Base-by-base conservation (phyloP, 1,139 yeast genomes). In the Candida sojae region DNA sequence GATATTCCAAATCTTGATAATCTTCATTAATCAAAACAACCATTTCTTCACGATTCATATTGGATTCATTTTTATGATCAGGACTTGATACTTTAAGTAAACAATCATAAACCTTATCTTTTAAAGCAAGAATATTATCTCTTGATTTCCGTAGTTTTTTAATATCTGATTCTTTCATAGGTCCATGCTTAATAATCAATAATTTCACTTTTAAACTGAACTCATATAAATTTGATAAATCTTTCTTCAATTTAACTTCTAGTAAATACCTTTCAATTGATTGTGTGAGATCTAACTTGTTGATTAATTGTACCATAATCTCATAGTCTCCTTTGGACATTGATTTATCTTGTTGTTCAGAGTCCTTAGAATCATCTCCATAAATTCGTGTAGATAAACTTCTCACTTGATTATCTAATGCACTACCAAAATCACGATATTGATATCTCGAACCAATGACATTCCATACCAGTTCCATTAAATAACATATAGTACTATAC, bases 21-120 rank as follows among this genome's bases (percentile, higher is more conserved):
- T 43, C 46, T 6, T 53, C 51, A 8, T 53, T 53, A 11, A 50
- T 35, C 11, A 52, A 36, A 26, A 41, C 41, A 2, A 55, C 51
- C 42, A 54, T 25, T 21, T 55, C 58, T 42, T 56, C 56, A 30
- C 52, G 43, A 30, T 35, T n/a, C 5, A 39, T 36, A 23, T n/a
- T 25, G 0, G 13, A 31, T 28, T 41, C 43, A 23, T 44, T 36
- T 26, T 36, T 25, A 9, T 11, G 25, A 25, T 36, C 39, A 36
- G 12, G 13, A 36, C 39, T 25, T 10, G 39, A 10, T 3, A 25
- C 12, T 6, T 25, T 25, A 25, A 13, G 23, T 17, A 38, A 7
- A 25, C 17, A 11, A 10, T 23, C 6, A 38, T 34, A 29, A 6
- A 39, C 31, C 6, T 36, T 25, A 3, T 25, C 6, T 26, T 36